These are phyloP conservation scores for Delphinella strobiligena DNA, from an alignment of 2,329 filamentous ascomycete genomes.

Conservation along the genomic window DNA sequence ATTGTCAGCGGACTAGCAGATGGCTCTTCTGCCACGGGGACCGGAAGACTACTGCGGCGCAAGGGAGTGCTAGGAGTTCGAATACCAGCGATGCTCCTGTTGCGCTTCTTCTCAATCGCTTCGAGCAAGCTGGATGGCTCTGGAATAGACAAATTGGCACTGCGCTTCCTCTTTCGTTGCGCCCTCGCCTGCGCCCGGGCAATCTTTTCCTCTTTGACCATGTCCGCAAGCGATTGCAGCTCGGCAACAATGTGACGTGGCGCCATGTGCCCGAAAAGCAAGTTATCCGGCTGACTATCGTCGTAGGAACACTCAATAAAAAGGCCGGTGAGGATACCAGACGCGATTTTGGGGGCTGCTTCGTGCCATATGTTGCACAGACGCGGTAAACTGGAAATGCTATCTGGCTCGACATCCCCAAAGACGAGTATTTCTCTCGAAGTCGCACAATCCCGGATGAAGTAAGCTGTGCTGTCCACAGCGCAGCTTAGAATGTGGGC, in stretches of 20 bases:
- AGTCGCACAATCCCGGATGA: slow-evolving; percentile 54
- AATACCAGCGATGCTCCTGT: slow-evolving; percentile 14
- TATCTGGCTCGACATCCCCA: slow-evolving; percentile 90
- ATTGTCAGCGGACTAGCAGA: not conserved
- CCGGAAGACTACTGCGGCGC: slow-evolving; percentile 14
- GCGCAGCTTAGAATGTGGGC: slow-evolving; percentile 44
- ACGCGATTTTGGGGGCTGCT: slow-evolving; percentile 71
- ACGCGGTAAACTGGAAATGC: slow-evolving; percentile 66
- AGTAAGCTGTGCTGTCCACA: slow-evolving; percentile 84
- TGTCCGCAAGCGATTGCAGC: slow-evolving; percentile 55
- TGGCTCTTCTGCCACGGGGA: slow-evolving; percentile 3
- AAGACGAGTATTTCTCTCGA: slow-evolving; percentile 79
- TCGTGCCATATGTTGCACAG: slow-evolving; percentile 78
- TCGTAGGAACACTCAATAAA: slow-evolving; percentile 96
- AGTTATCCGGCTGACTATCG: slow-evolving; percentile 62
- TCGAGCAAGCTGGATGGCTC: slow-evolving; percentile 1
- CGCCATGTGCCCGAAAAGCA: slow-evolving; percentile 79
- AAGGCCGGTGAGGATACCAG: slow-evolving; percentile 61
- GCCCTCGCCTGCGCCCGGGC: slow-evolving; percentile 25
- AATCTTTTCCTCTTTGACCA: slow-evolving; percentile 46
- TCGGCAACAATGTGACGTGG: slow-evolving; percentile 75
- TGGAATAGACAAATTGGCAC: slow-evolving; percentile 18
- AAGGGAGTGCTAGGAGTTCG: slow-evolving; percentile 9
- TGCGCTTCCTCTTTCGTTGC: slow-evolving; percentile 54
- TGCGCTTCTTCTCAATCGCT: slow-evolving; percentile 20